phyloP scores from a whole-genome alignment of 495 filamentous ascomycete genomes.

The Amniculicola lignicola region DNA sequence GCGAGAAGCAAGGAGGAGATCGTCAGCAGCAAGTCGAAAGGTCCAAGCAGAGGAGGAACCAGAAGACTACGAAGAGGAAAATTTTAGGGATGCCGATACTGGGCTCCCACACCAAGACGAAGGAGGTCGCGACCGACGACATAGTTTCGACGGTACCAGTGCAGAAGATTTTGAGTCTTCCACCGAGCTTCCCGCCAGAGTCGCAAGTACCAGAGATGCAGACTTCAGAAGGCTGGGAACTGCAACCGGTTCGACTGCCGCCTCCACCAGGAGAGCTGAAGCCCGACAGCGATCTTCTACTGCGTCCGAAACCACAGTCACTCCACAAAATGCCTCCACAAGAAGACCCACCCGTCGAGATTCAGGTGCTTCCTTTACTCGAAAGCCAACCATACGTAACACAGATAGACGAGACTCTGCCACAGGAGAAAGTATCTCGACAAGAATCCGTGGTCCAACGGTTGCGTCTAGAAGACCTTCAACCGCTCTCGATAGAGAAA shows the following conservation, averaged over 20 bases:
- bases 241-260: not conserved
- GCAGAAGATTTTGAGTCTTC: not conserved
- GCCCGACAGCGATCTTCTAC: not conserved
- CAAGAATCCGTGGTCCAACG: not conserved
- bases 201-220: not conserved
- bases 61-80: conserved; percentile 1
- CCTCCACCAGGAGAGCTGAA: not conserved
- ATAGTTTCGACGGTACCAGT: conserved; percentile 6
- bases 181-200: not conserved
- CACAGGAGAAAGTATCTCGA: not conserved
- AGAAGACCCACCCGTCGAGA: too few species aligned
- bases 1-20: conserved; percentile 2
- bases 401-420: not conserved
- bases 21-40: conserved; percentile 4
- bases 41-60: not conserved
- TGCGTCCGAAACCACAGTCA: not conserved
- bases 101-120: not conserved
- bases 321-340: too few species aligned
- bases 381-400: not conserved
- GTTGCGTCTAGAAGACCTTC: not conserved
- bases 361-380: not conserved
- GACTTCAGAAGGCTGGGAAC: not conserved
- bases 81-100: not conserved
- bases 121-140: not conserved
- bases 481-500: not conserved